These are phyloP conservation scores for Ganoderma meredithae DNA, from an alignment of 1,284 basidiomycete genomes.

Conservation along the genomic window DNA sequence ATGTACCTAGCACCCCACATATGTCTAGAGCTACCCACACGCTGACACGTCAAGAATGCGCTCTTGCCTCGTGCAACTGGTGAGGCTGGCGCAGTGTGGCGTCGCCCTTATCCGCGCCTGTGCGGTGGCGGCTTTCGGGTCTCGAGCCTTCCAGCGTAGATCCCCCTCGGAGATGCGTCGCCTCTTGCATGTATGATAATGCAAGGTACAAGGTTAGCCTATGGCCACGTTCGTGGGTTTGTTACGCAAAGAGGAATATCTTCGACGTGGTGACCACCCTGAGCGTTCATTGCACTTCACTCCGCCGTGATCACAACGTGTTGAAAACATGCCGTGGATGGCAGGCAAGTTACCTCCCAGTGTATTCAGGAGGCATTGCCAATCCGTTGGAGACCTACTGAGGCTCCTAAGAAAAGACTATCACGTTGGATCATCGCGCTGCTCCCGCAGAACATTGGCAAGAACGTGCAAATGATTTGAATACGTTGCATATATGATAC, in stretches of 20 bases:
- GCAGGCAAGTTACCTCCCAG: background rate
- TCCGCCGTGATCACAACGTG: background rate
- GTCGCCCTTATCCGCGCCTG: background rate
- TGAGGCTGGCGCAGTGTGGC: slow-evolving; percentile 5
- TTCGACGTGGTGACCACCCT: background rate
- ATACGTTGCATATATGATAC: background rate
- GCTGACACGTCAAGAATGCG: background rate
- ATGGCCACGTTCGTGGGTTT: background rate
- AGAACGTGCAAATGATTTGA: background rate
- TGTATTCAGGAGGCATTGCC: background rate
- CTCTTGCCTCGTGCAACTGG: slow-evolving; percentile 7
- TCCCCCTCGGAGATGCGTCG: background rate
- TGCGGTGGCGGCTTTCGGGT: background rate
- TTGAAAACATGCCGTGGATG: background rate
- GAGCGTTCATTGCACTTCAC: background rate
- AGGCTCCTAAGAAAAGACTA: background rate
- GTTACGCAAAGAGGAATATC: background rate
- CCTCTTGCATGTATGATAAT: background rate
- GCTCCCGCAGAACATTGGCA: background rate
- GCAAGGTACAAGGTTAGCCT: background rate
- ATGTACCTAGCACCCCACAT: background rate
- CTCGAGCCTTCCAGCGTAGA: slow-evolving; percentile 6
- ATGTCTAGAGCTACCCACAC: background rate
- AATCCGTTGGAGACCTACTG: background rate
- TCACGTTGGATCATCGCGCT: background rate